Evolutionary conservation across 2,329 filamentous ascomycete species (phyloP), one percentile per base, ranked within the genome.

Genomic region (Cucurbitaria berberidis): DNA sequence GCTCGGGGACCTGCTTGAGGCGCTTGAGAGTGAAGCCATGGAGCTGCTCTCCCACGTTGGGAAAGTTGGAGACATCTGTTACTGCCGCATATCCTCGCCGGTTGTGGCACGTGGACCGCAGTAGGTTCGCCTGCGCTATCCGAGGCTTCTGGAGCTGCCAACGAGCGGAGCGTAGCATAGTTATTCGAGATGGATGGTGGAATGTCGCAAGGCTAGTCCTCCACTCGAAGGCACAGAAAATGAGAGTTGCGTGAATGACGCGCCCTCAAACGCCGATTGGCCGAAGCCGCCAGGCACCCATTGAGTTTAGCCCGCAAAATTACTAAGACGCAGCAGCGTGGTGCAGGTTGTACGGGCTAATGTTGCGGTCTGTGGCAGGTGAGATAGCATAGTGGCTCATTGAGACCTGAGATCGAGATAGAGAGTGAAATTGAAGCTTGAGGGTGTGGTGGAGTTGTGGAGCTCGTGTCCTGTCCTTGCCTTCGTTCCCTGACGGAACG

Each of bases 11-110:
- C 78, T 96, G 90, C 78, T 97, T 96, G 56, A 89, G 86, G 56
- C 93, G 86, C 68, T 93, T 82, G 48, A 99, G 81, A 0, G 93
- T 97, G 78, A 99, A 99, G 69, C 95, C 95, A 75, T 98, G 90
- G 35, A 98, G 84, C 77, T 90, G 89, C 71, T 93, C 88, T 70
- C 95, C 95, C 1, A 89, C 84, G 57, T 86, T 87, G 5, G 93
- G 92, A 63, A 89, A 89, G 66, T 84, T 85, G 47, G 87, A 84
- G 60, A 95, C 81, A 70, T 91, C 89, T 16, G 90, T 91, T 41
- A 93, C 86, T 44, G 90, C 89, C 64, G 85, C 81, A 73, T 82
- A 82, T 45, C 65, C 66, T 50, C 72, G 69, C 6, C 64, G 64
- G 16, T 48, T 13, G 39, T 32, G 3, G 41, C 27, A 48, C 15